phyloP scores from a whole-genome alignment of 192 early-diverging fungal species.

The Coemansia sp. region DNA sequence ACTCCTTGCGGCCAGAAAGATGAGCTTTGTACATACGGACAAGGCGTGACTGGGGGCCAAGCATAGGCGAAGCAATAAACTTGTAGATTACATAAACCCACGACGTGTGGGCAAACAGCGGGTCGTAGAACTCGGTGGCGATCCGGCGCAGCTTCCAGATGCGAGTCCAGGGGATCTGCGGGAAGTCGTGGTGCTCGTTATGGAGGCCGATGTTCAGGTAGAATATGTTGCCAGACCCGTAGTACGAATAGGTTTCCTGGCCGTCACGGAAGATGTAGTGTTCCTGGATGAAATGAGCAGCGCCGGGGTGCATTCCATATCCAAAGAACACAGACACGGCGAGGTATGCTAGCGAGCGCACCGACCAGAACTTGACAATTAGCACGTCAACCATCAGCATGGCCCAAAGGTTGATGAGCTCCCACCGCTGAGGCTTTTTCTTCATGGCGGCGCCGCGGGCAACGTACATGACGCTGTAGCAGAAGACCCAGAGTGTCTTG shows the following conservation, averaged over 20 bases:
- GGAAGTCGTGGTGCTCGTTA: constrained; percentile 98
- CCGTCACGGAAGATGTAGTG: constrained; percentile 93
- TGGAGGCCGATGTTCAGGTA: constrained; percentile 96
- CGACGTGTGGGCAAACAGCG: constrained; percentile 74
- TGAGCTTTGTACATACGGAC: constrained; percentile 70
- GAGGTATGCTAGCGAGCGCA: constrained; percentile 65
- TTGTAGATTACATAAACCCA: constrained; percentile 79
- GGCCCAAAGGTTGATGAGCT: constrained; percentile 66
- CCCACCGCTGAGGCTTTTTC: constrained; percentile 69
- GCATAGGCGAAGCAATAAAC: constrained; percentile 71
- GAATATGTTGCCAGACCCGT: constrained; percentile 80
- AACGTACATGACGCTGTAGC: constrained; percentile 83
- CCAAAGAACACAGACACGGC: constrained; percentile 75
- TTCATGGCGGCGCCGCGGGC: constrained; percentile 64
- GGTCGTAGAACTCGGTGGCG: constrained; percentile 90
- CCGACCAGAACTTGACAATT: constrained; percentile 60
- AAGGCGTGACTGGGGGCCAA: constrained; percentile 81
- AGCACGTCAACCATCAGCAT: constrained; percentile 59
- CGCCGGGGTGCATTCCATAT: constrained; percentile 85
- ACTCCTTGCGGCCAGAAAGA: constrained; percentile 65
- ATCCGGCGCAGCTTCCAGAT: constrained; percentile 74
- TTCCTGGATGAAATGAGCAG: constrained; percentile 96
- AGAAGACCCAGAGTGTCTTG: constrained; percentile 76
- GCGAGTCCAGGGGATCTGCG: constrained; percentile 79
- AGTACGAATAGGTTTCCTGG: constrained; percentile 96